Evolutionary conservation across 768 basidiomycete species (phyloP), one percentile per base, ranked within the genome.

Genomic region (Phaffia australis): DNA sequence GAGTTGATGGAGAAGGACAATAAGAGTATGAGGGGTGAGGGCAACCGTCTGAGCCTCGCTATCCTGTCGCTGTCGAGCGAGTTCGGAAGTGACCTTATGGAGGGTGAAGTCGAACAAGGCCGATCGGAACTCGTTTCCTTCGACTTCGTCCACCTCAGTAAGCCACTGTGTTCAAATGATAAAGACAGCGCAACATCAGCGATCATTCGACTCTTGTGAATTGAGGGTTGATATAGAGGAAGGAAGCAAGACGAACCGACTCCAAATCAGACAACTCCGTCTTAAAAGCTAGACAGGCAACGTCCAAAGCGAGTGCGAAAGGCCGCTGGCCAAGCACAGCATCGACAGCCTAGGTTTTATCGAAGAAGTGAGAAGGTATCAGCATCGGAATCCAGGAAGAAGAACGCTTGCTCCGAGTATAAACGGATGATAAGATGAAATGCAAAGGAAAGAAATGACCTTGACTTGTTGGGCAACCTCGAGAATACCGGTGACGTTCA

Each of bases 391-490:
- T 95, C 92, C 88, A 91, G 70, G 1, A 54, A 32, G 23, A 50
- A 23, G 8, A 30, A 16, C 3, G 50, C 19, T 35, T 32, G 29
- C 46, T n/a, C 9, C 16, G 23, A n/a, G 30, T 42, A 25, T 47
- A 35, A 23, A 29, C 1, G 25, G 21, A 51, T 1, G 71, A 47
- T 25, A 21, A 23, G 25, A 66, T 63, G 68, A 69, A 27, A 42
- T 25, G 55, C 11, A 63, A 54, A 46, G 19, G 30, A 63, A 49
- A 16, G 23, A 29, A 51, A 48, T 71, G 73, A 87, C 92, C 80
- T 94, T 93, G 66, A 97, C 81, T 73, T 97, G 92, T 74, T 92
- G 89, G 14, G 90, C 92, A 30, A 97, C 88, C 73, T 99, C 95
- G 60, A 98, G 79, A 56, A 99, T 92, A 49, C 92, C 82, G 19